Base-by-base conservation (phyloP, 768 basidiomycete species). In the Naganishia kalamii region DNA sequence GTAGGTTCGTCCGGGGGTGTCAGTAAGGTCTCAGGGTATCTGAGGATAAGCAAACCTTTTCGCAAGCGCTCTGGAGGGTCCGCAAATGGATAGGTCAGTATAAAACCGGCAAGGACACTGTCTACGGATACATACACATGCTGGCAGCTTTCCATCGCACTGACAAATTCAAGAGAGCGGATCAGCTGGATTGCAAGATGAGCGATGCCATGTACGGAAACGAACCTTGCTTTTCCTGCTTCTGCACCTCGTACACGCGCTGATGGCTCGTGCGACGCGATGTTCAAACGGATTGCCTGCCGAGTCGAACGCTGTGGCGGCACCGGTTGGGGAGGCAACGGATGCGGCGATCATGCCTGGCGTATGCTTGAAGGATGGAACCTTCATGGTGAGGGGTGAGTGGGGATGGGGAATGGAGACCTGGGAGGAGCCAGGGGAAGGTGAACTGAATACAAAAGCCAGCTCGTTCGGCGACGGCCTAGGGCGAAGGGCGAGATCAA, bases 121-220 rank as follows among this genome's bases (percentile, higher is more conserved):
- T 49, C 13, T 35, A 17, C 1, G 35, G 19, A 7, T 23, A 70
- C 71, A 60, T 49, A 72, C 71, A 68, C 78, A 79, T 19, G 77
- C 77, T 17, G 78, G 78, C 17, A 79, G 67, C 65, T 78, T 77
- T 0, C 78, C 78, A 71, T 79, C 78, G 67, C 78, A 79, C 70
- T 78, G 27, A 41, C 19, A 50, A 37, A 5, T 27, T 23, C 0
- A 13, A 4, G 35, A 13, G n/a, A 15, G 10, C 19, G 25, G n/a
- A 44, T 11, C 19, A 10, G 19, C 40, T 17, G 27, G 29, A 23
- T n/a, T 27, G 48, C 17, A 12, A 29, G 41, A 32, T 46, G 23
- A 43, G 50, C 25, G 52, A 54, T 25, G 33, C n/a, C n/a, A n/a
- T n/a, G n/a, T n/a, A n/a, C n/a, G n/a, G n/a, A n/a, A n/a, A 65